These are phyloP conservation scores for Mucor irregularis DNA, from an alignment of 371 early-diverging fungal genomes.

Conservation along the genomic window DNA sequence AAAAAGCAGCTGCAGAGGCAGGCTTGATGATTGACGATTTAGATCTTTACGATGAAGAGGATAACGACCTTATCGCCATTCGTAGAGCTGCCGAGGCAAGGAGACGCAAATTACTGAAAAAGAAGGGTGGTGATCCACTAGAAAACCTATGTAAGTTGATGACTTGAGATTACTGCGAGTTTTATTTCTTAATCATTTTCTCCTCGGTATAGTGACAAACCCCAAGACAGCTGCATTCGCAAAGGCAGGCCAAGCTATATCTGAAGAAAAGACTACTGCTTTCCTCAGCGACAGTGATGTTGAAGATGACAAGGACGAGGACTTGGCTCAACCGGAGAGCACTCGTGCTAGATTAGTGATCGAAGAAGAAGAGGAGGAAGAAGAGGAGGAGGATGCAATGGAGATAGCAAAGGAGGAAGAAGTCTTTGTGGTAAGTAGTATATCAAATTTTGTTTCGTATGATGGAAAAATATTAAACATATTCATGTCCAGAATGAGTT, in stretches of 20 bases:
- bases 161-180: too few relatives aligned
- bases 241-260: conserved; percentile 33
- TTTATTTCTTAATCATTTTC: neutral
- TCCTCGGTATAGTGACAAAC: conserved; percentile 22
- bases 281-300: conserved; percentile 34
- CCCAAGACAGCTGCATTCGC: conserved; percentile 53
- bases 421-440: conserved; percentile 2
- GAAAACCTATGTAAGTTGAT: conserved; percentile 31
- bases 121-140: conserved; percentile 29
- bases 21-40: conserved; percentile 45
- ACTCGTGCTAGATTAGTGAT: neutral
- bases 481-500: neutral
- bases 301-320: conserved; percentile 16
- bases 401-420: conserved; percentile 13
- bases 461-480: neutral
- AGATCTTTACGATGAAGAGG: conserved; percentile 41
- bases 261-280: conserved; percentile 18
- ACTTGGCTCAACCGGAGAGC: conserved; percentile 8
- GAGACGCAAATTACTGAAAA: conserved; percentile 31
- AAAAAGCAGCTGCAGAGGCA: conserved; percentile 36
- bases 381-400: conserved; percentile 14
- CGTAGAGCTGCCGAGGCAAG: conserved; percentile 35
- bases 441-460: neutral
- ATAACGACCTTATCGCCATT: conserved; percentile 40
- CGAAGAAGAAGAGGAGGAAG: conserved; percentile 21